Evolutionary conservation across 2,329 filamentous ascomycete species (phyloP).

Genomic region (Lecanoromycetidae sp.): DNA sequence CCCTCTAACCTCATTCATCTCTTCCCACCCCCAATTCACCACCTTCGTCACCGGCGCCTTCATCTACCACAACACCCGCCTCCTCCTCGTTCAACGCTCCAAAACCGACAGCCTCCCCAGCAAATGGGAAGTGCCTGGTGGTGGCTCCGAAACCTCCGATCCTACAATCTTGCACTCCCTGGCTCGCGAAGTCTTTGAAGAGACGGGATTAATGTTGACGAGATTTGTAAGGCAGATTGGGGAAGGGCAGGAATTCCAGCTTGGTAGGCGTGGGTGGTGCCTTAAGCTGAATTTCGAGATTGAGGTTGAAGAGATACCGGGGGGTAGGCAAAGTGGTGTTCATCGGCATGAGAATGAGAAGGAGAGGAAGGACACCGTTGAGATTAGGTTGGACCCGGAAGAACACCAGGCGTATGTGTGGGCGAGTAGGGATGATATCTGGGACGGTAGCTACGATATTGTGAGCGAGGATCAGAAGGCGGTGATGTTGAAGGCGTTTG

Average conservation of each 20-base stretch:
- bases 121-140: conserved; percentile 42
- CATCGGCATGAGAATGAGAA: conserved; percentile 37
- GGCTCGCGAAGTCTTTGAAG: conserved; percentile 40
- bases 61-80: conserved; percentile 19
- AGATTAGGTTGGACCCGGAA: conserved; percentile 21
- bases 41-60: conserved; percentile 3
- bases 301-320: conserved; percentile 19
- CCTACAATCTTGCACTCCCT: conserved; percentile 37
- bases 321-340: conserved; percentile 19
- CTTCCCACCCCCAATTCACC: background rate
- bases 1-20: background rate
- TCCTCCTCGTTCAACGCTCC: conserved; percentile 36
- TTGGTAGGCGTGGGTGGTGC: conserved; percentile 14
- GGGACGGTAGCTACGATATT: background rate
- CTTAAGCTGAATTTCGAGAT: conserved; percentile 13
- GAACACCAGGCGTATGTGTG: conserved; percentile 33
- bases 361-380: conserved; percentile 28
- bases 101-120: conserved; percentile 28
- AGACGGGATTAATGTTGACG: conserved; percentile 37
- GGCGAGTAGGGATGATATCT: conserved; percentile 31
- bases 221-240: conserved; percentile 32
- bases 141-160: conserved; percentile 36
- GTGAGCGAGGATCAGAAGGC: background rate
- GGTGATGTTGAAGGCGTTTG: conserved; percentile 13
- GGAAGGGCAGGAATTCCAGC: conserved; percentile 19